These are phyloP conservation scores for Hypoxylon sp. DNA, from an alignment of 2,329 filamentous ascomycete genomes.

Conservation along the genomic window DNA sequence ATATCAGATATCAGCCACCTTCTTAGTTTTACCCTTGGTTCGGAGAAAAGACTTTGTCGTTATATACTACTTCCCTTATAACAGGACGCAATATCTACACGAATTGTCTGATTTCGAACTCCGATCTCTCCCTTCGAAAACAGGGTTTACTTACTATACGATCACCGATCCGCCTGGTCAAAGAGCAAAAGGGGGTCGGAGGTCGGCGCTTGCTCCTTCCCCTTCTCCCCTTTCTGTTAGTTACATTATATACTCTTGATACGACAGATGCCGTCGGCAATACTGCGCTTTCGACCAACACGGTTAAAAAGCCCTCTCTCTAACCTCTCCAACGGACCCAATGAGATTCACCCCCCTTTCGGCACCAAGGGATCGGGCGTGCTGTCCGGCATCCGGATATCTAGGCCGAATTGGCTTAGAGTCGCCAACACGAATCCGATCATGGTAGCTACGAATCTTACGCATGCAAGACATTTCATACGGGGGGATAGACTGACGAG, in stretches of 20 bases:
- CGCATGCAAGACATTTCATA: slow-evolving; percentile 2
- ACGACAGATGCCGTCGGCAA: slow-evolving; percentile 16
- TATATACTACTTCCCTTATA: slow-evolving; percentile 2
- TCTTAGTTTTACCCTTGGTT: slow-evolving; percentile 11
- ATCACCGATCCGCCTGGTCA: slow-evolving; percentile 4
- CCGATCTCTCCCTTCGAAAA: neutral
- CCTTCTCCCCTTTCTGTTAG: too few species aligned
- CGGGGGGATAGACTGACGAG: neutral
- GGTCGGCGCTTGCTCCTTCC: slow-evolving; percentile 10
- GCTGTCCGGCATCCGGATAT: slow-evolving; percentile 7
- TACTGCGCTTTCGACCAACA: slow-evolving; percentile 24
- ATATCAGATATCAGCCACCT: slow-evolving; percentile 2
- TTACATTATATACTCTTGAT: slow-evolving; percentile 3
- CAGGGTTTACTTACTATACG: neutral
- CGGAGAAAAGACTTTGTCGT: neutral
- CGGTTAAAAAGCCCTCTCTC: neutral
- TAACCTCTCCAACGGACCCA: slow-evolving; percentile 12
- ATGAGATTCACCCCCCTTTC: neutral
- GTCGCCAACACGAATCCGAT: slow-evolving; percentile 18
- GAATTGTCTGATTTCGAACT: neutral
- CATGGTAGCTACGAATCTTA: slow-evolving; percentile 1
- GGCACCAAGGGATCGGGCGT: neutral
- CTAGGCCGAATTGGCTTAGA: slow-evolving; percentile 5
- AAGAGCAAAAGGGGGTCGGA: slow-evolving; percentile 10
- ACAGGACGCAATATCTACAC: slow-evolving; percentile 9